These are phyloP conservation scores for Plantago elongata DNA, from an alignment of 257 asterid species.

Conservation along the genomic window DNA sequence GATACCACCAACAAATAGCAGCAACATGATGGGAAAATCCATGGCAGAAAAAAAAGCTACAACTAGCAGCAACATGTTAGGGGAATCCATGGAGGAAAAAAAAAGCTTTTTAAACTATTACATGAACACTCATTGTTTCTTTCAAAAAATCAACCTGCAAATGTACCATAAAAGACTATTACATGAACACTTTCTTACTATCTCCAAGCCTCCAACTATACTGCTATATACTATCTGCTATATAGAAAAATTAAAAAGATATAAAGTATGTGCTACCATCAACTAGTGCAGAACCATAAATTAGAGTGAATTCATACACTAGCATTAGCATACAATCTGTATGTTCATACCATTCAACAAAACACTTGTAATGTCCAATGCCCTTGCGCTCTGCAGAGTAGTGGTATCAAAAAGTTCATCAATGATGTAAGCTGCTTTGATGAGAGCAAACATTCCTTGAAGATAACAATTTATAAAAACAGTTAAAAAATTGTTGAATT, in stretches of 20 bases:
- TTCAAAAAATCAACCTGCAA: slow-evolving; percentile 13
- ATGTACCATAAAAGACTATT: slow-evolving; percentile 1
- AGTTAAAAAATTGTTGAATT: neutral
- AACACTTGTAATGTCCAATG: neutral
- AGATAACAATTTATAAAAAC: neutral
- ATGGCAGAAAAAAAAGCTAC: no score
- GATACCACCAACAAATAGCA: no score
- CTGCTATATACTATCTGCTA: neutral
- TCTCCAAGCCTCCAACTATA: neutral
- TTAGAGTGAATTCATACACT: neutral
- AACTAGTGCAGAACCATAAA: no score
- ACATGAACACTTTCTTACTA: neutral
- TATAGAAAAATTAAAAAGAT: neutral
- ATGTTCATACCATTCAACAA: neutral
- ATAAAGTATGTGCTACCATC: no score
- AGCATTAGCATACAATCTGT: neutral
- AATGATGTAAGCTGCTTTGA: neutral
- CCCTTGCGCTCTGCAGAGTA: neutral
- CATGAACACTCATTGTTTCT: neutral
- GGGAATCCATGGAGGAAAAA: no score
- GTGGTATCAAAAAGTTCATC: slow-evolving; percentile 2
- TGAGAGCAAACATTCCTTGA: slow-evolving; percentile 3
- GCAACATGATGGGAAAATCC: no score
- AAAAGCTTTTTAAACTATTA: no score
- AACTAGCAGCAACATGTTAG: no score